Conservation (phyloP, 306 rosid species). For the Malus fusca region DNA sequence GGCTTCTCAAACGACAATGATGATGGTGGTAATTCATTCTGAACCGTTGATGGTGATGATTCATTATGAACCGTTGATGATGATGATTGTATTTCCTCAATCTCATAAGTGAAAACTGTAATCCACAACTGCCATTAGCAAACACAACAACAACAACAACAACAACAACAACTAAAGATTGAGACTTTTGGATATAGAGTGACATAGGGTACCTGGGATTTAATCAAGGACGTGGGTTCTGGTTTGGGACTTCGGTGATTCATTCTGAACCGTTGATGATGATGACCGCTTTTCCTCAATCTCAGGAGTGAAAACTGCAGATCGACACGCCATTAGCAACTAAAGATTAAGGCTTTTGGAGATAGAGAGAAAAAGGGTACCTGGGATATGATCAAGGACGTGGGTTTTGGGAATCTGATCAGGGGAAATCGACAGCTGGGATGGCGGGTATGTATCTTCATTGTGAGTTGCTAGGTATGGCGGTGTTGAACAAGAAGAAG, state of each 20-base stretch:
- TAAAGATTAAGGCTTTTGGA: not conserved
- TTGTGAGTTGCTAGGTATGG: constrained; percentile 4
- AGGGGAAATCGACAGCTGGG: constrained; percentile 22
- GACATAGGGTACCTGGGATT: constrained; percentile 29
- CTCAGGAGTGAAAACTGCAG: constrained; percentile 23
- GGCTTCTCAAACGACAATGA: not conserved
- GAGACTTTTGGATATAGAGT: not conserved
- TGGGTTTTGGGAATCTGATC: constrained; percentile 14
- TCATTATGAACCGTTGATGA: constrained; percentile 12
- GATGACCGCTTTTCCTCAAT: not conserved
- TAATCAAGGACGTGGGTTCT: constrained; percentile 6
- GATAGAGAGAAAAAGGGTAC: constrained; percentile 20
- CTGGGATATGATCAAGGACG: constrained; percentile 16
- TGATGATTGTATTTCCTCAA: not conserved
- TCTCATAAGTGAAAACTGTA: not conserved
- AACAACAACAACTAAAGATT: not conserved
- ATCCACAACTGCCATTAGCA: not conserved
- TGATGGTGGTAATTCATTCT: constrained; percentile 3
- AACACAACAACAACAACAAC: not conserved
- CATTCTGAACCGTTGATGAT: constrained; percentile 7
- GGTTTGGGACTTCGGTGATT: constrained; percentile 4
- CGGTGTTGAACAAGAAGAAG: not conserved
- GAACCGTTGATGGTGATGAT: constrained; percentile 2
- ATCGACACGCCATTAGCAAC: not conserved
- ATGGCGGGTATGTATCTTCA: constrained; percentile 2